phyloP scores from a whole-genome alignment of 2,329 filamentous ascomycete genomes.

The Penicillium sp. region DNA sequence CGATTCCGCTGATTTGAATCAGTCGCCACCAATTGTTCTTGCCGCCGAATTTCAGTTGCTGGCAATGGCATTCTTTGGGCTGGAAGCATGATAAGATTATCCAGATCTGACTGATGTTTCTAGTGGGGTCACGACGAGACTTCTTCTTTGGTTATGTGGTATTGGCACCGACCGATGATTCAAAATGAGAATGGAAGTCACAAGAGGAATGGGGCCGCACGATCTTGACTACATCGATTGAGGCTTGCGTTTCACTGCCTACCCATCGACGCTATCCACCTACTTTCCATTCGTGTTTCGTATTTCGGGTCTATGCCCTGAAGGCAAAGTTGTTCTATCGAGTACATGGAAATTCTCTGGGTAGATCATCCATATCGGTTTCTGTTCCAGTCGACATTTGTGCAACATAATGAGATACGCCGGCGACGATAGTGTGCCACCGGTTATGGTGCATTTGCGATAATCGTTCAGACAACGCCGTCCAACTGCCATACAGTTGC shows the following conservation, averaged over 20 bases:
- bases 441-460: neutral
- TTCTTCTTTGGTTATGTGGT: constrained; percentile 1
- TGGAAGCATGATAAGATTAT: constrained; percentile 9
- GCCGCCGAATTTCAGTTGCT: constrained; percentile 6
- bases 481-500: neutral
- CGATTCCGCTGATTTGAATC: neutral
- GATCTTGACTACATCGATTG: constrained; percentile 2
- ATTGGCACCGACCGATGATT: neutral
- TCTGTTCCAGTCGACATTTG: constrained; percentile 1
- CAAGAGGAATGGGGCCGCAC: neutral
- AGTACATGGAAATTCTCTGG: neutral
- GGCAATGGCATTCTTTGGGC: constrained; percentile 12
- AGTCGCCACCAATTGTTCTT: constrained; percentile 3
- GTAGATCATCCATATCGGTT: neutral
- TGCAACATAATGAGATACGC: neutral
- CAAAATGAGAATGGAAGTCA: neutral
- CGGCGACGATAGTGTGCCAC: too few species aligned
- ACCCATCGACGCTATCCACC: constrained; percentile 1
- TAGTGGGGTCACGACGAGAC: constrained; percentile 6
- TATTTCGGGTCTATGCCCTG: constrained; percentile 13
- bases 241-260: constrained; percentile 2
- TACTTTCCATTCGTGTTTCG: constrained; percentile 15
- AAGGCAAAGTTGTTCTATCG: constrained; percentile 3
- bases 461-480: neutral
- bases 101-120: constrained; percentile 7